Conservation (phyloP, 1,284 basidiomycete genomes). For the Ganoderma boninense region DNA sequence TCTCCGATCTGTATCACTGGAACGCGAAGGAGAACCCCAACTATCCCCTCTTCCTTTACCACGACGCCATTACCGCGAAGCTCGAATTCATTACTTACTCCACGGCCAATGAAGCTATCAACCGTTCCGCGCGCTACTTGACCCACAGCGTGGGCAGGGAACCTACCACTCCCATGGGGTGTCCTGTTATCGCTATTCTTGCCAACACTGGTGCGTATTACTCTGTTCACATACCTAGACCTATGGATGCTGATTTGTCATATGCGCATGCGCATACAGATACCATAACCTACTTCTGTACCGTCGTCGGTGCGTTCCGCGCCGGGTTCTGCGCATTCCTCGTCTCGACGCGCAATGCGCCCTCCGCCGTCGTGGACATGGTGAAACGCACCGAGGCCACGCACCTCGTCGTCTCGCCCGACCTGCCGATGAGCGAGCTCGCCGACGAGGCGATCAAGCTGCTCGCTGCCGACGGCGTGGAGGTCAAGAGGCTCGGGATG, state of each 20-base stretch:
- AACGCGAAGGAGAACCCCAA: constrained; percentile 25
- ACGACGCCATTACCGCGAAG: constrained; percentile 12
- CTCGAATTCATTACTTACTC: constrained; percentile 27
- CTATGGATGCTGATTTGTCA: not conserved
- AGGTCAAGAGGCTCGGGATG: constrained; percentile 20
- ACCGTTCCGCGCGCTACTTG: constrained; percentile 30
- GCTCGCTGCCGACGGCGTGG: constrained; percentile 8
- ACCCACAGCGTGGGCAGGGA: constrained; percentile 8
- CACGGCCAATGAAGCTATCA: constrained; percentile 21
- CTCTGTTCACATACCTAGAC: too few species aligned
- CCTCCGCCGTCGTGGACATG: constrained; percentile 46
- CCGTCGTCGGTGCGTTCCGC: constrained; percentile 39
- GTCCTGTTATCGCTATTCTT: constrained; percentile 32
- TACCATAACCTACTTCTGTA: constrained; percentile 43
- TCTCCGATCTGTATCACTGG: constrained; percentile 27
- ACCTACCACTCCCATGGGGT: not conserved
- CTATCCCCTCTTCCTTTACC: constrained; percentile 31
- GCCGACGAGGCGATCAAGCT: constrained; percentile 13
- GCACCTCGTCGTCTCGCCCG: constrained; percentile 41
- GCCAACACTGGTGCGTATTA: constrained; percentile 16
- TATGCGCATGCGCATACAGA: constrained; percentile 31
- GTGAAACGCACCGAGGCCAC: constrained; percentile 38
- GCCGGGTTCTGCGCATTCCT: constrained; percentile 45
- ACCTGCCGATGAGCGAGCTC: constrained; percentile 24
- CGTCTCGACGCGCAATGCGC: constrained; percentile 50